Conservation (phyloP, 352 stramenopile species). For the Globisporangium carolinianum region DNA sequence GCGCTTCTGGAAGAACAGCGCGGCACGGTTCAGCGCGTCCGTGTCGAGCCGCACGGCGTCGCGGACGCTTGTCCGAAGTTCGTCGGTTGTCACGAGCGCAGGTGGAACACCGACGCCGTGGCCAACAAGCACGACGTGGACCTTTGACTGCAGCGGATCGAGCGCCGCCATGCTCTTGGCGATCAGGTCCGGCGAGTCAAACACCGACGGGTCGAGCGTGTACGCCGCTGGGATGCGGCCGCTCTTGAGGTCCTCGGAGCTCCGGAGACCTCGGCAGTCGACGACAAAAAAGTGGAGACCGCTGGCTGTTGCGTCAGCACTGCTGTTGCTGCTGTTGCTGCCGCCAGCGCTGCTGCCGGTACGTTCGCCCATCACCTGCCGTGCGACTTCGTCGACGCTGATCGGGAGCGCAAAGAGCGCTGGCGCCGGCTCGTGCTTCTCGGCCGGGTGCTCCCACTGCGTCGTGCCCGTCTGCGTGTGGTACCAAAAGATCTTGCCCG, state of each 20-base stretch:
- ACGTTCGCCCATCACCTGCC: slow-evolving; percentile 54
- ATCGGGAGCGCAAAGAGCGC: slow-evolving; percentile 61
- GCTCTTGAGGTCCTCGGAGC: slow-evolving; percentile 73
- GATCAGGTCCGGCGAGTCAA: slow-evolving; percentile 77
- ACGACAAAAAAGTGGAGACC: slow-evolving; percentile 69
- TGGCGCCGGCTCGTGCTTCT: slow-evolving; percentile 48
- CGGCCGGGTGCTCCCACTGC: slow-evolving; percentile 73
- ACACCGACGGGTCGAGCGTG: slow-evolving; percentile 70
- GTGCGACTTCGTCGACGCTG: slow-evolving; percentile 58
- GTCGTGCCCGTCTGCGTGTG: slow-evolving; percentile 65
- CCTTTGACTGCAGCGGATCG: slow-evolving; percentile 60
- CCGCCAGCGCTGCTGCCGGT: slow-evolving; percentile 10
- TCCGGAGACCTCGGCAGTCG: slow-evolving; percentile 63
- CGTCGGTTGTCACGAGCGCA: slow-evolving; percentile 50
- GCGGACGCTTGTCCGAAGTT: slow-evolving; percentile 65
- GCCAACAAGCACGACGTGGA: slow-evolving; percentile 72
- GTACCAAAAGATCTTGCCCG: slow-evolving; percentile 77
- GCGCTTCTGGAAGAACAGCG: slow-evolving; percentile 79
- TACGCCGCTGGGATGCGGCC: slow-evolving; percentile 70
- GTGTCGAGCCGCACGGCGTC: slow-evolving; percentile 65
- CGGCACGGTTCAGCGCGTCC: slow-evolving; percentile 65
- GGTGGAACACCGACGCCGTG: slow-evolving; percentile 63
- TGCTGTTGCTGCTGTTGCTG: too few relatives aligned
- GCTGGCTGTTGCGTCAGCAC: slow-evolving; percentile 12
- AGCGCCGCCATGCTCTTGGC: slow-evolving; percentile 61